These are phyloP conservation scores for Tetracladium marchalianum DNA, from an alignment of 495 filamentous ascomycete genomes.

Conservation along the genomic window DNA sequence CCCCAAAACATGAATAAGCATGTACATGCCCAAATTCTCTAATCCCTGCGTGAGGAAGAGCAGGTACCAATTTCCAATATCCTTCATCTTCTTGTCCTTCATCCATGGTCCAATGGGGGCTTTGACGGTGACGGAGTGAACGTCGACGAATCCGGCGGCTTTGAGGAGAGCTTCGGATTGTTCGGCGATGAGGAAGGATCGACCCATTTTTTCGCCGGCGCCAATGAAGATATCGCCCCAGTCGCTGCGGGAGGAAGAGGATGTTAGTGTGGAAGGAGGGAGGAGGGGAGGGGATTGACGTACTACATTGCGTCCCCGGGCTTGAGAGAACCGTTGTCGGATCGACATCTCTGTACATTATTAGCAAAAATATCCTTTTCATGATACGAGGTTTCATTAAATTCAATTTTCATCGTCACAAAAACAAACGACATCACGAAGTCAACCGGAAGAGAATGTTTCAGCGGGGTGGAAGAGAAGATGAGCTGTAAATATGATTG, in stretches of 20 bases:
- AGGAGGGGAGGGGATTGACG: too few species aligned
- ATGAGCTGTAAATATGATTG: too few species aligned
- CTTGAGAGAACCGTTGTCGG: too few species aligned
- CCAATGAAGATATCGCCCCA: slow-evolving; percentile 26
- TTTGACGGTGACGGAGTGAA: slow-evolving; percentile 17
- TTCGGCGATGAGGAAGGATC: slow-evolving; percentile 27
- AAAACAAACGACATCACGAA: too few species aligned
- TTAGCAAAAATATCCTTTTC: too few species aligned
- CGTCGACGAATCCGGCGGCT: slow-evolving; percentile 24
- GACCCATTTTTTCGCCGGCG: slow-evolving; percentile 28
- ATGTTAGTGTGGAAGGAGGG: too few species aligned
- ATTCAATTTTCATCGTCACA: too few species aligned
- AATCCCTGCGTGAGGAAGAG: slow-evolving; percentile 10
- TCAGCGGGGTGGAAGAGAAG: too few species aligned
- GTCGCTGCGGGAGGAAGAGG: not conserved
- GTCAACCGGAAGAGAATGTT: too few species aligned
- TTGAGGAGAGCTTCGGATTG: slow-evolving; percentile 18
- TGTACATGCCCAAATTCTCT: slow-evolving; percentile 1
- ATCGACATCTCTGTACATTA: too few species aligned
- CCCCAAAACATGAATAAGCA: too few species aligned
- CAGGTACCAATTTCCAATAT: slow-evolving; percentile 25
- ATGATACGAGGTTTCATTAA: too few species aligned
- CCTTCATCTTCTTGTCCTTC: slow-evolving; percentile 27
- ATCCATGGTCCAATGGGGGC: slow-evolving; percentile 34
- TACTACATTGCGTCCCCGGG: not conserved